A percentile compares a stretch with the other conserved stretches of the same genome.
Conservation (phyloP, 495 filamentous ascomycete species). For the Annulohypoxylon bovei region DNA sequence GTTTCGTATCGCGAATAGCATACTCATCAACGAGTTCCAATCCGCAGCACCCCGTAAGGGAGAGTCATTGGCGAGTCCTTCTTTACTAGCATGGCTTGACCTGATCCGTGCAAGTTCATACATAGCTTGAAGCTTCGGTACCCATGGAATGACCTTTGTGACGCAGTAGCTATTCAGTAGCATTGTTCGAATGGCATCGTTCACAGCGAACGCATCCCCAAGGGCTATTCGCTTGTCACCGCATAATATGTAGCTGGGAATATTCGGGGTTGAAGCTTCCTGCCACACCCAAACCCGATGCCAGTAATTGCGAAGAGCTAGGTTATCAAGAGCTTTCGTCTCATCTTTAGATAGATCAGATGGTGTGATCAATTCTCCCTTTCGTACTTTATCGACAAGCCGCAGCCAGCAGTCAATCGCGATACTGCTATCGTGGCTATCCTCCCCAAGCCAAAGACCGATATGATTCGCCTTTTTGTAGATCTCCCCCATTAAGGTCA, state of each 20-base stretch:
- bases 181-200: constrained; percentile 16
- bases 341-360: neutral
- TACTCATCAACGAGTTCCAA: constrained; percentile 2
- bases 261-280: constrained; percentile 15
- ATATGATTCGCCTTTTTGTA: constrained; percentile 23
- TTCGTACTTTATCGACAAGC: constrained; percentile 1
- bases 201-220: constrained; percentile 4
- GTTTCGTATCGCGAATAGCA: constrained; percentile 1
- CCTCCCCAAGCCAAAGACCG: constrained; percentile 33
- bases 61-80: neutral
- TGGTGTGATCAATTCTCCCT: neutral
- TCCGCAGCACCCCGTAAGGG: constrained; percentile 9
- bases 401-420: constrained; percentile 6
- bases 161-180: neutral
- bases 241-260: constrained; percentile 15
- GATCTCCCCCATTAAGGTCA: constrained; percentile 28
- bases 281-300: constrained; percentile 24
- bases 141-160: neutral
- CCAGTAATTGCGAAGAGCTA: constrained; percentile 15
- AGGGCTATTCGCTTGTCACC: constrained; percentile 3
- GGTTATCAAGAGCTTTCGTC: neutral
- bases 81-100: neutral
- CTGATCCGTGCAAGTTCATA: neutral
- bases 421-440: constrained; percentile 10
- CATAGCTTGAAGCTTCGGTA: constrained; percentile 1